Evolutionary conservation across 164 flowering plant species (phyloP).

Genomic region (grape (Vitis vinifera)): DNA sequence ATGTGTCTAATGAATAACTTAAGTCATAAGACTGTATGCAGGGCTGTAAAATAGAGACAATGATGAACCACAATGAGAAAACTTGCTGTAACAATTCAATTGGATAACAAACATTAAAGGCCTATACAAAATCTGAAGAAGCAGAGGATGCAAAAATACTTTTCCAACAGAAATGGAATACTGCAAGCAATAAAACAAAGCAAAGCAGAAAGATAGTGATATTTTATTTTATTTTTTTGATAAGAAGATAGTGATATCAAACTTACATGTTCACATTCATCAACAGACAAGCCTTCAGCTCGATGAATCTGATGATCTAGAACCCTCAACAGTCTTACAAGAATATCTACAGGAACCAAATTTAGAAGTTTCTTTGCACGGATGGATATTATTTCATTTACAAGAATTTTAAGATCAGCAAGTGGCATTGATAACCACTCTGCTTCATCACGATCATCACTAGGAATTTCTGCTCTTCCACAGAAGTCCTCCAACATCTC

Average conservation of each 20-base stretch:
- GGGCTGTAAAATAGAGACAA: too few species aligned
- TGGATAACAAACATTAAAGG: not conserved
- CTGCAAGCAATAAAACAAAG: not conserved
- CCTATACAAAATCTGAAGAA: not conserved
- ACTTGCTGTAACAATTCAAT: too few species aligned
- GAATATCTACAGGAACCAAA: constrained; percentile 76
- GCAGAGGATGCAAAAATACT: too few species aligned
- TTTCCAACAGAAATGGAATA: too few species aligned
- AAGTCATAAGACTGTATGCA: too few species aligned
- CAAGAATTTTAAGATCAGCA: constrained; percentile 60
- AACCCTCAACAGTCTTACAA: constrained; percentile 62
- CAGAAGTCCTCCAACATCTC: constrained; percentile 79
- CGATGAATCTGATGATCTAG: constrained; percentile 89
- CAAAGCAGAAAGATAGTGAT: not conserved
- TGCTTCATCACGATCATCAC: constrained; percentile 74
- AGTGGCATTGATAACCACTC: constrained; percentile 64
- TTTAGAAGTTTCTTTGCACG: constrained; percentile 70
- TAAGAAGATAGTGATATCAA: not conserved
- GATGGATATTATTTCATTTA: constrained; percentile 70
- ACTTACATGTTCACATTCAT: constrained; percentile 82
- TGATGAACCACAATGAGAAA: too few species aligned
- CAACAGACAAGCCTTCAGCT: constrained; percentile 80
- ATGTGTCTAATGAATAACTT: too few species aligned
- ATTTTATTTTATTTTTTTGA: too few species aligned
- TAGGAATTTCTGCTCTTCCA: constrained; percentile 59